Base-by-base conservation (phyloP, 257 asterid species). In the Forsythia suspensa region DNA sequence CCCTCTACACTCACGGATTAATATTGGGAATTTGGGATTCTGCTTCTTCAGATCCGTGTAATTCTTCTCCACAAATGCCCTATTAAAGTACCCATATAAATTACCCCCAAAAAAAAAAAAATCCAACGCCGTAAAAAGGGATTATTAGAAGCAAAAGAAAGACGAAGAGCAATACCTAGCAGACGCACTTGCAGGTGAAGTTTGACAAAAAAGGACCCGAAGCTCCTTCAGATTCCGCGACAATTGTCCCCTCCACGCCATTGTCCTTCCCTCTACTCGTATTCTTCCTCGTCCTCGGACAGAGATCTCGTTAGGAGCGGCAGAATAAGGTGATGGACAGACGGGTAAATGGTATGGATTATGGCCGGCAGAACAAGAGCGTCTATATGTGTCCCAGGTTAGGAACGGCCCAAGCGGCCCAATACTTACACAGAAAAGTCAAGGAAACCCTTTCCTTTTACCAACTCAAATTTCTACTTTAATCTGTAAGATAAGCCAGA, bases 171-270 rank as follows among this genome's bases (percentile, higher is more conserved):
- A 2, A 2, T 9, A 73, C 77, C 77, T 73, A 29, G 77, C 34
- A 0, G 77, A 36, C 20, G 77, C n/a, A 73, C 77, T 73, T 2
- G 77, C 77, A 24, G 77, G 43, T 29, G 77, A 73, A 48, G 67
- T 73, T 46, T 24, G 77, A 67, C 77, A 73, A 5, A 73, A n/a
- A 41, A 73, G 77, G 46, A 73, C 21, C 66, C 77, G 66, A 29
- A 73, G 77, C 37, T 73, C 77, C 67, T 73, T 73, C 77, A 73
- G 67, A 73, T 73, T 73, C 34, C 77, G 77, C 10, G 77, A 73
- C 11, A 73, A 40, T 20, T 73, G 77, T 34, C 77, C 20, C n/a
- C 77, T 46, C 77, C 77, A 73, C 0, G 77, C 77, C 77, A 72
- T 72, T 46, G 59, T 72, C 61, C 8, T 59, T 21, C 36, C n/a